Conservation (phyloP, 495 filamentous ascomycete species). For the Daldinia childiae region DNA sequence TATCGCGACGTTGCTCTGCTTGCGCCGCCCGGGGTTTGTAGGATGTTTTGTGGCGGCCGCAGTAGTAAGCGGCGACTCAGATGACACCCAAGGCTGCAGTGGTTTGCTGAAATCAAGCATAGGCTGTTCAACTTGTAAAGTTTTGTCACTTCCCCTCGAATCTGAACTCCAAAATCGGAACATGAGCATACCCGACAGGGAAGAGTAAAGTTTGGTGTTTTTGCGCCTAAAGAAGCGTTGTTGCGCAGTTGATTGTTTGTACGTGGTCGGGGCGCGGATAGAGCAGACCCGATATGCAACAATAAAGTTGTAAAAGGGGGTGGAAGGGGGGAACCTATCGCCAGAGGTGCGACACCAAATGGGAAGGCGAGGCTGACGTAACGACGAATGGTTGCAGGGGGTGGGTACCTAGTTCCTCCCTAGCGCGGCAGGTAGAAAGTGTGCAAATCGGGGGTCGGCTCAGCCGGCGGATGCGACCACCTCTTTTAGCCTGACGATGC, state of each 20-base stretch:
- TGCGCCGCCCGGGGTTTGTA: slow-evolving; percentile 44
- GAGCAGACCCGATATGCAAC: slow-evolving; percentile 20
- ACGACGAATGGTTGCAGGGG: slow-evolving; percentile 32
- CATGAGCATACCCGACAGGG: slow-evolving; percentile 52
- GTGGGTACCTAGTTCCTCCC: slow-evolving; percentile 31
- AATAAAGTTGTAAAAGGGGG: slow-evolving; percentile 21
- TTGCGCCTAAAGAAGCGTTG: slow-evolving; percentile 11
- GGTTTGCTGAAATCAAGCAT: slow-evolving; percentile 47
- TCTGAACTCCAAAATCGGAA: slow-evolving; percentile 62
- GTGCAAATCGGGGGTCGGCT: slow-evolving; percentile 46
- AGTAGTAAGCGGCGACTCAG: slow-evolving; percentile 34
- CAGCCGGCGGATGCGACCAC: slow-evolving; percentile 37
- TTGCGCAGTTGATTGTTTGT: slow-evolving; percentile 8
- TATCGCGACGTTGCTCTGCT: slow-evolving; percentile 47
- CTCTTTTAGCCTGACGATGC: slow-evolving; percentile 37
- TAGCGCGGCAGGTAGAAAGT: slow-evolving; percentile 30
- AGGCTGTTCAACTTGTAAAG: slow-evolving; percentile 48
- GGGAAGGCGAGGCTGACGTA: slow-evolving; percentile 53
- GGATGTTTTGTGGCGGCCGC: slow-evolving; percentile 15
- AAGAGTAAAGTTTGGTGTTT: slow-evolving; percentile 7
- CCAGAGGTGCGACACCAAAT: slow-evolving; percentile 41
- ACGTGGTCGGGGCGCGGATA: slow-evolving; percentile 24
- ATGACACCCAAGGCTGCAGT: slow-evolving; percentile 48
- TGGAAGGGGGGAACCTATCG: slow-evolving; percentile 27
- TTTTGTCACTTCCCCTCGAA: slow-evolving; percentile 58